Conservation (phyloP, 352 stramenopile genomes). For the Phytophthora melonis region DNA sequence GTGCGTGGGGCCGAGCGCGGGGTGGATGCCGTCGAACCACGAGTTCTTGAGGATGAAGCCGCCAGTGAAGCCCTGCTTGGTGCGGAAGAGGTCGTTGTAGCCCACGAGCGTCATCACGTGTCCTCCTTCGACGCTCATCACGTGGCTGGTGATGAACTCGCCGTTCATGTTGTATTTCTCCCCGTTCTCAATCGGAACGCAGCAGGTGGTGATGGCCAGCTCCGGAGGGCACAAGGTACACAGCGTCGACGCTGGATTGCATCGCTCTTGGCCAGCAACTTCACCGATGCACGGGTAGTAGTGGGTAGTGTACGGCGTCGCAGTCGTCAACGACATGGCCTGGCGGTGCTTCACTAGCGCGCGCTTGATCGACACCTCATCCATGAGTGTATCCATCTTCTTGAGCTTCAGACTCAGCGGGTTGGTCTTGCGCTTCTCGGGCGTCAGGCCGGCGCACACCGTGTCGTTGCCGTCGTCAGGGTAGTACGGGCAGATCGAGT, state of each 20-base stretch:
- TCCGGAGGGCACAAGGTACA: conserved; percentile 67
- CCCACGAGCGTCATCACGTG: conserved; percentile 79
- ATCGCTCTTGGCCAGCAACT: conserved; percentile 55
- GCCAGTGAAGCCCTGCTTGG: conserved; percentile 66
- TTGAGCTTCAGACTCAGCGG: conserved; percentile 57
- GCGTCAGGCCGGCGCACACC: conserved; percentile 49
- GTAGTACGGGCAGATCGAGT: conserved; percentile 60
- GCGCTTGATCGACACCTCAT: too few species aligned
- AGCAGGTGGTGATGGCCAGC: conserved; percentile 63
- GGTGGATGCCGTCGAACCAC: conserved; percentile 74
- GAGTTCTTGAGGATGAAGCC: conserved; percentile 86
- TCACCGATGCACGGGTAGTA: conserved; percentile 68
- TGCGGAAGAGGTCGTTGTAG: conserved; percentile 75
- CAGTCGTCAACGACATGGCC: too few species aligned
- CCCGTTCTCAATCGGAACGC: conserved; percentile 48
- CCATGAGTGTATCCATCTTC: conserved; percentile 59
- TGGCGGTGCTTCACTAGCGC: too few species aligned
- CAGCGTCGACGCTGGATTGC: conserved; percentile 52
- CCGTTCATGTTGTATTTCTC: conserved; percentile 77
- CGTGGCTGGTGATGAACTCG: conserved; percentile 63
- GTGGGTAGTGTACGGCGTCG: conserved; percentile 66
- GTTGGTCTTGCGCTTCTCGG: conserved; percentile 47
- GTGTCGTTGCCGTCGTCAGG: too few species aligned
- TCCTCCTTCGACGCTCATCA: too few species aligned
- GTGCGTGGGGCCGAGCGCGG: conserved; percentile 61